A percentile compares a stretch with the other conserved stretches of the same genome.
These are phyloP conservation scores for Aphanomyces astaci DNA, from an alignment of 352 stramenopile genomes.

Conservation along the genomic window DNA sequence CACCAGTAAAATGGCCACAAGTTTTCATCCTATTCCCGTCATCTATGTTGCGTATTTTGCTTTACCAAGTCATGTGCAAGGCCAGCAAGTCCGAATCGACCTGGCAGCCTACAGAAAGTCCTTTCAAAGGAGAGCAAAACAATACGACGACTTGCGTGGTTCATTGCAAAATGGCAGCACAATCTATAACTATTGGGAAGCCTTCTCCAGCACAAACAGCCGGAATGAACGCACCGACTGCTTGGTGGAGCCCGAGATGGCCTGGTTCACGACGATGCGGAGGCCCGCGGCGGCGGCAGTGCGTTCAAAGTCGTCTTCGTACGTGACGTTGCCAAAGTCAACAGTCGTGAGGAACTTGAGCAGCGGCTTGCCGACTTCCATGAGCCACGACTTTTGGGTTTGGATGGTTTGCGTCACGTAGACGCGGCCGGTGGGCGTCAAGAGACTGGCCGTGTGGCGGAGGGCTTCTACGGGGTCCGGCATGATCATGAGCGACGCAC, in stretches of 20 bases:
- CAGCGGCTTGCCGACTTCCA: constrained; percentile 77
- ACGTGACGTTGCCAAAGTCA: constrained; percentile 87
- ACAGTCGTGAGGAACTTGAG: constrained; percentile 91
- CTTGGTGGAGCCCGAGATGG: constrained; percentile 50
- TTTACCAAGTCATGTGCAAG: too few relatives aligned
- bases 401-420: constrained; percentile 92
- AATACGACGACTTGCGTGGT: too few relatives aligned
- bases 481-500: constrained; percentile 88
- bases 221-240: constrained; percentile 57
- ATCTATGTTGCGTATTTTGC: too few relatives aligned
- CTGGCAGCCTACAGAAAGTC: too few relatives aligned
- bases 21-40: too few relatives aligned
- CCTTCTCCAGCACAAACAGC: constrained; percentile 45
- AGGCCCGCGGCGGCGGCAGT: constrained; percentile 60
- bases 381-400: constrained; percentile 50
- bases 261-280: constrained; percentile 41
- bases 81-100: too few relatives aligned
- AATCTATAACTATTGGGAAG: background rate
- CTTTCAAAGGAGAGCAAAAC: too few relatives aligned
- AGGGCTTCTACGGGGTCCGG: constrained; percentile 81
- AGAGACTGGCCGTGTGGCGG: constrained; percentile 46
- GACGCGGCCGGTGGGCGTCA: constrained; percentile 51
- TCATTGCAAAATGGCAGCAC: too few relatives aligned
- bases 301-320: constrained; percentile 60
- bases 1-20: too few relatives aligned